Evolutionary conservation across 345 rosid species (phyloP).

Genomic region (Citrus unshiu): DNA sequence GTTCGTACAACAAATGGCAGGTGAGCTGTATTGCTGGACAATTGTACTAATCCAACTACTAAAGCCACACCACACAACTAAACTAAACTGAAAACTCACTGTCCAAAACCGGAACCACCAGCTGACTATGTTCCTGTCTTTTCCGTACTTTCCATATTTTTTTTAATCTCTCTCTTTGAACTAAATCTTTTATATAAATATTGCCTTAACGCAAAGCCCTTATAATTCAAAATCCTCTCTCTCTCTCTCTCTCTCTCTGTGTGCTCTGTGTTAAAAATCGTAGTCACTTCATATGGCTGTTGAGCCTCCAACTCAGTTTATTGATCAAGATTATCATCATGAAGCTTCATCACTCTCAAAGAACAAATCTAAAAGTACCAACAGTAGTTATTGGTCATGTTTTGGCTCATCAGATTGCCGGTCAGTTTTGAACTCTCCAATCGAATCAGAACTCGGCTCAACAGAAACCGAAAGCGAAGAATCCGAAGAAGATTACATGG

Average conservation of each 20-base stretch:
- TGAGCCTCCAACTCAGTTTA: constrained; percentile 27
- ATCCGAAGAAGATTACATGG: constrained; percentile 50
- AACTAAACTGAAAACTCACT: background rate
- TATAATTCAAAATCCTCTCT: too few relatives aligned
- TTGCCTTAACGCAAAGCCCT: background rate
- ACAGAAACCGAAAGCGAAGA: constrained; percentile 34
- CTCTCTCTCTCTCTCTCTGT: too few relatives aligned
- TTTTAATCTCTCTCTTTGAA: too few relatives aligned
- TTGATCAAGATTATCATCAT: background rate
- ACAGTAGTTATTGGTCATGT: constrained; percentile 8
- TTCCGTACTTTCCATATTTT: background rate
- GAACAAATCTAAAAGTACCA: background rate
- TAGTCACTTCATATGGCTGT: constrained; percentile 41
- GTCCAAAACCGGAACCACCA: background rate
- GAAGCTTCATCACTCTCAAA: background rate
- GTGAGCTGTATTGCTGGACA: constrained; percentile 16
- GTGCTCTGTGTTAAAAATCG: too few relatives aligned
- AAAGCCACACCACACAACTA: background rate
- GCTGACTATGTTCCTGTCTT: background rate
- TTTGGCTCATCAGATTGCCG: constrained; percentile 25
- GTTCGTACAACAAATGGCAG: constrained; percentile 28
- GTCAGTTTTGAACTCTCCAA: constrained; percentile 22
- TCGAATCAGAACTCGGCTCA: constrained; percentile 29
- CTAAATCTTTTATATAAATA: background rate
- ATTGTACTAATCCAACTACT: constrained; percentile 23